These are phyloP conservation scores for Soucietia sequanensis DNA, from an alignment of 805 yeast genomes.

Conservation along the genomic window DNA sequence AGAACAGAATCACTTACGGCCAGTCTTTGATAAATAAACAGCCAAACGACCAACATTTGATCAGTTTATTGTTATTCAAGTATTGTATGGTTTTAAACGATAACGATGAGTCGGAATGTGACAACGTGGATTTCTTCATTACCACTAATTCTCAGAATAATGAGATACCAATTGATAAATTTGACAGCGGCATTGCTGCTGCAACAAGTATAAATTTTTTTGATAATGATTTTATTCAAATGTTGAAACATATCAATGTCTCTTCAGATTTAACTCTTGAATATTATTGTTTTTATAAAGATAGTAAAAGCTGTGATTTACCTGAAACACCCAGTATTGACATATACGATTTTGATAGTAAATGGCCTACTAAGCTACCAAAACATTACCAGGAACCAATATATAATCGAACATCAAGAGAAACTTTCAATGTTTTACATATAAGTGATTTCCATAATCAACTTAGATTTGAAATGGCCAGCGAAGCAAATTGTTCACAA, in stretches of 20 bases:
- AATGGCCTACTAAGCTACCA: conserved; percentile 37
- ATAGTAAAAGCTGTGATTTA: conserved; percentile 41
- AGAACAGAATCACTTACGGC: conserved; percentile 32
- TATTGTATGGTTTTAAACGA: conserved; percentile 31
- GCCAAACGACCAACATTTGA: conserved; percentile 34
- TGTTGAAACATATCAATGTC: conserved; percentile 33
- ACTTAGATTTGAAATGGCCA: conserved; percentile 50
- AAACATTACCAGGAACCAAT: conserved; percentile 26
- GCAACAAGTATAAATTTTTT: conserved; percentile 29
- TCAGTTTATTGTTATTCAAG: conserved; percentile 34
- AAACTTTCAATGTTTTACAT: conserved; percentile 61
- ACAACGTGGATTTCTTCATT: conserved; percentile 36
- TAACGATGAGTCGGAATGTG: conserved; percentile 29
- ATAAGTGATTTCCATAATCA: conserved; percentile 66
- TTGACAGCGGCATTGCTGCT: conserved; percentile 22
- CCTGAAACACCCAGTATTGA: conserved; percentile 55
- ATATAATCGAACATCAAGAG: conserved; percentile 18
- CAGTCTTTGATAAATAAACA: conserved; percentile 21
- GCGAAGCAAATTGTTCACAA: conserved; percentile 53
- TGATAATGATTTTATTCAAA: conserved; percentile 39
- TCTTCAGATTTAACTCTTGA: conserved; percentile 37
- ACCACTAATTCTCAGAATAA: conserved; percentile 28
- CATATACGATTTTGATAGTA: conserved; percentile 21
- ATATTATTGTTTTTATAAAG: conserved; percentile 56
- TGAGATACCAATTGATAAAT: conserved; percentile 13